A percentile compares a stretch with the other conserved stretches of the same genome.
These are phyloP conservation scores for Linaria vulgaris DNA, from an alignment of 257 asterid genomes.

Conservation along the genomic window DNA sequence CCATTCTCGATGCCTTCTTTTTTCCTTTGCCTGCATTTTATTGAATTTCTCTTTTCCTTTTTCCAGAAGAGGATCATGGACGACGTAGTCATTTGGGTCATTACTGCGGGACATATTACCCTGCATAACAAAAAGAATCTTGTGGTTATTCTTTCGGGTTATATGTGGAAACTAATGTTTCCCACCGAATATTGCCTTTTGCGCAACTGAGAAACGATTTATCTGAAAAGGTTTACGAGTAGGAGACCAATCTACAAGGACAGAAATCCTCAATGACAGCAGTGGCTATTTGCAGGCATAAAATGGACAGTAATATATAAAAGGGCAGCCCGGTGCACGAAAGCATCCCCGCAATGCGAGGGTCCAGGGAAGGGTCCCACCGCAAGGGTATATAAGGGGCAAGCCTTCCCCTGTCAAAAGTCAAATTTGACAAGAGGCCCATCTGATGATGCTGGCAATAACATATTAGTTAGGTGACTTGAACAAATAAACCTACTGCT, in stretches of 20 bases:
- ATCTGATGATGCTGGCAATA: background rate
- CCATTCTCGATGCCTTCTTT: slow-evolving; percentile 88
- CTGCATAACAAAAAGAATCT: slow-evolving; percentile 39
- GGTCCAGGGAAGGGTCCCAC: no score
- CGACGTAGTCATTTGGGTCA: slow-evolving; percentile 84
- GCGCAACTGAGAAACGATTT: background rate
- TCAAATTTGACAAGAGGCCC: background rate
- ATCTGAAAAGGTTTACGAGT: background rate
- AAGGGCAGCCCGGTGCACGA: no score
- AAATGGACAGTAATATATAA: background rate
- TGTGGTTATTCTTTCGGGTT: slow-evolving; percentile 7
- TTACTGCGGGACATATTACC: slow-evolving; percentile 83
- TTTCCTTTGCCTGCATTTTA: slow-evolving; percentile 83
- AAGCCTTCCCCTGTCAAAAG: no score
- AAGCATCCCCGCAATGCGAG: no score
- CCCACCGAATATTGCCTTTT: background rate
- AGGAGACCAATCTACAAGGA: background rate
- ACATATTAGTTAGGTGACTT: background rate
- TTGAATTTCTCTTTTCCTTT: slow-evolving; percentile 97
- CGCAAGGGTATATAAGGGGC: no score
- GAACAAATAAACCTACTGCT: no score
- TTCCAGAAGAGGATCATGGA: slow-evolving; percentile 93
- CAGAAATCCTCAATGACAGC: background rate
- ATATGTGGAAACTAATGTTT: background rate
- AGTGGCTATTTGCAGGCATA: background rate